Base-by-base conservation (phyloP, 225 moss, liverwort and hornwort genomes). In the Lunularia cruciata region DNA sequence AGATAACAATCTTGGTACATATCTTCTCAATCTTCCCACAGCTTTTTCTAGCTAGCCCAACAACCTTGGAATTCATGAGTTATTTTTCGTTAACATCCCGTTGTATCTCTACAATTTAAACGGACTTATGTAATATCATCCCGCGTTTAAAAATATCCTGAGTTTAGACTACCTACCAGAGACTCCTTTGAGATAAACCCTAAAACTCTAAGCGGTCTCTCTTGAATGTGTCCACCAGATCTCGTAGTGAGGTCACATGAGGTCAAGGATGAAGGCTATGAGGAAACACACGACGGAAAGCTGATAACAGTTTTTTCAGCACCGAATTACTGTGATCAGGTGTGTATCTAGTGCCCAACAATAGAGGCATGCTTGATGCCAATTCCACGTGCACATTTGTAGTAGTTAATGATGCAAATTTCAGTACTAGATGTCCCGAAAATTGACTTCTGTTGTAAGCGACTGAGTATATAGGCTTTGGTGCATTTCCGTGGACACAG, bases 321-420 rank as follows among this genome's bases (percentile, higher is more conserved):
- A 25, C 98, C 98, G 65, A 98, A 98, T 51, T 98, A 98, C 76
- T 98, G 98, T 79, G 98, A 98, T 60, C 98, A 98, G 98, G 98
- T 98, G 46, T 55, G 36, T 27, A 25, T 32, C 23, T 16, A 36
- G 4, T 53, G 22, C 0, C 25, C 27, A 51, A 7, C n/a, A 23
- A n/a, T n/a, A n/a, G n/a, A n/a, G n/a, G n/a, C n/a, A n/a, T n/a
- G n/a, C n/a, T n/a, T n/a, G n/a, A n/a, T n/a, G n/a, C n/a, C n/a
- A n/a, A n/a, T n/a, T n/a, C n/a, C n/a, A n/a, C n/a, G n/a, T n/a
- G n/a, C 26, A 20, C 2, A 5, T 12, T 4, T 20, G 35, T n/a
- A 10, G 38, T 57, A 16, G 56, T 40, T 32, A 26, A 13, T 22
- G 26, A 39, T 56, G 37, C n/a, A 7, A 45, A 37, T 11, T 20